These are phyloP conservation scores for Melampsora larici-populina DNA, from an alignment of 1,284 basidiomycete genomes.

Conservation along the genomic window DNA sequence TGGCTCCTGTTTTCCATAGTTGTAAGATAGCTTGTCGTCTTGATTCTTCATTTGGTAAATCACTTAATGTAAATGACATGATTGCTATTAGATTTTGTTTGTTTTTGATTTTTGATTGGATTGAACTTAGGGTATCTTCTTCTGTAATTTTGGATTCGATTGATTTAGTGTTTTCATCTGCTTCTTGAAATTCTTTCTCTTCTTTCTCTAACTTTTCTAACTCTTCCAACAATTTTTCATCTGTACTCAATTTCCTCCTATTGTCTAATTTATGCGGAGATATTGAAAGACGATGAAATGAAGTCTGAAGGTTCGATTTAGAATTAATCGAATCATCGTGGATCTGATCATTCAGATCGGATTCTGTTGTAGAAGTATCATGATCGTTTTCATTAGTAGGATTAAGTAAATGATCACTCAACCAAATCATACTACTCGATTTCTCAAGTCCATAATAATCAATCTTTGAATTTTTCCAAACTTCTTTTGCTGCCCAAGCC, in stretches of 20 bases:
- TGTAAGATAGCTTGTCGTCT: conserved; percentile 19
- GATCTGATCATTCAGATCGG: no score
- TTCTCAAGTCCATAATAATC: conserved; percentile 34
- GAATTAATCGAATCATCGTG: no score
- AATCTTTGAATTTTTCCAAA: conserved; percentile 25
- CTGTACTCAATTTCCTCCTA: background rate
- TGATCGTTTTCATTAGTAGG: background rate
- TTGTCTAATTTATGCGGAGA: conserved; percentile 13
- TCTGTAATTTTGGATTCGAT: no score
- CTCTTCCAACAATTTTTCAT: background rate
- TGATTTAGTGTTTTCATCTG: background rate
- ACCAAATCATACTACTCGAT: conserved; percentile 36
- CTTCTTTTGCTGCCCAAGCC: conserved; percentile 34
- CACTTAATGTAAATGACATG: conserved; percentile 37
- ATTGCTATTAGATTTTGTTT: conserved; percentile 25
- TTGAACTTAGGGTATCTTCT: no score
- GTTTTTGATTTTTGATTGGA: background rate
- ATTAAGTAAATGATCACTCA: conserved; percentile 31
- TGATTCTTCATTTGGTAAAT: conserved; percentile 33
- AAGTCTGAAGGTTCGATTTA: conserved; percentile 5
- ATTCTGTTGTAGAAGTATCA: background rate
- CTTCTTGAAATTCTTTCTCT: background rate
- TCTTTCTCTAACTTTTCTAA: background rate
- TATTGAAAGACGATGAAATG: conserved; percentile 28
- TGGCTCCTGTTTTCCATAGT: conserved; percentile 45